Percentiles rank a stretch among this genome's conserved stretches.
Evolutionary conservation across 1,284 basidiomycete species (phyloP).

Genomic region (Fomitopsis palustris): DNA sequence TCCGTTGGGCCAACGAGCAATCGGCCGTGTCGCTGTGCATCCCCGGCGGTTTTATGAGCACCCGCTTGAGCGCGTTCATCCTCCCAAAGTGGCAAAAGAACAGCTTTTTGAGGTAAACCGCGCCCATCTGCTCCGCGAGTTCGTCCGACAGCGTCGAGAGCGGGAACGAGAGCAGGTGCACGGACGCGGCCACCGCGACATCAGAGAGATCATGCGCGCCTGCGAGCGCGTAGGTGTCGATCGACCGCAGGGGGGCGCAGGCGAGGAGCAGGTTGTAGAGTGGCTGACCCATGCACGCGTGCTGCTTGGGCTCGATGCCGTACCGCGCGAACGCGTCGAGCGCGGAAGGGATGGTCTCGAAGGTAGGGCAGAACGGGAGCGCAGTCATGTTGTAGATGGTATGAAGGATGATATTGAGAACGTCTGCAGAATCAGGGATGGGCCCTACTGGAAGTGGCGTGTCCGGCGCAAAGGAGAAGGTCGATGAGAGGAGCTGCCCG

Average conservation of each 20-base stretch:
- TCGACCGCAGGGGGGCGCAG: conserved; percentile 24
- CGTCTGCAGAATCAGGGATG: conserved; percentile 21
- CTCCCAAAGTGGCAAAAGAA: conserved; percentile 33
- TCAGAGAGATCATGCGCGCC: conserved; percentile 27
- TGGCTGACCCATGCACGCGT: conserved; percentile 16
- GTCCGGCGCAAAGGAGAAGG: not conserved
- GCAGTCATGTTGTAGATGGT: conserved; percentile 28
- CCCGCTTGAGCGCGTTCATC: conserved; percentile 28
- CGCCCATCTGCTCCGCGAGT: conserved; percentile 29
- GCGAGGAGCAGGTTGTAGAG: conserved; percentile 25
- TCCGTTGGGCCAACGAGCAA: conserved; percentile 25
- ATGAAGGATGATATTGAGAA: conserved; percentile 31
- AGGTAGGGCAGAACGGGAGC: conserved; percentile 18
- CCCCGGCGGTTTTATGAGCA: conserved; percentile 28
- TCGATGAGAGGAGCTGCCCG: not conserved
- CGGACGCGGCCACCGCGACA: conserved; percentile 30
- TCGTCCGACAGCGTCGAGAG: conserved; percentile 31
- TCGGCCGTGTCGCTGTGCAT: conserved; percentile 23
- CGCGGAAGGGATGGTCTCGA: conserved; percentile 20
- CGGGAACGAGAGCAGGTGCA: conserved; percentile 29
- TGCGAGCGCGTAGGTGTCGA: conserved; percentile 35
- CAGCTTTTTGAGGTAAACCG: conserved; percentile 34
- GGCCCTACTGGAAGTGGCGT: not conserved
- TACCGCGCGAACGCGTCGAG: conserved; percentile 25
- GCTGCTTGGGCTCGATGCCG: conserved; percentile 18